Base-by-base conservation (phyloP, 2,329 filamentous ascomycete genomes). In the Fusarium dlaminii region DNA sequence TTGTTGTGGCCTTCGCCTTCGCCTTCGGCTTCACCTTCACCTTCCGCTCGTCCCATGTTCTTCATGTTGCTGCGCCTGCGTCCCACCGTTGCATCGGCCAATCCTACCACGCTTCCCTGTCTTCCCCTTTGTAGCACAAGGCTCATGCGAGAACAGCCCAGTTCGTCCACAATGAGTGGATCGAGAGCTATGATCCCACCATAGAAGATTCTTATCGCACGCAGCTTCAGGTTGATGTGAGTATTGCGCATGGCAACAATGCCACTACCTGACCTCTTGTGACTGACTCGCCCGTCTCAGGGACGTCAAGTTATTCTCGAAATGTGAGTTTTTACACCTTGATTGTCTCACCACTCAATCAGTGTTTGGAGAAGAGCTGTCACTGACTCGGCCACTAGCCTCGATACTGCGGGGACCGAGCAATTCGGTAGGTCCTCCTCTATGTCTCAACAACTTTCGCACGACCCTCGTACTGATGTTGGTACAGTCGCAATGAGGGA, bases 161-260 rank as follows among this genome's bases (percentile, higher is more conserved):
- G 87, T 97, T 97, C 79, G 94, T 97, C 59, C 94, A 96, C 83
- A 95, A 96, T 84, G 93, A 97, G 78, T 97, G 94, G 93, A 96
- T 97, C 81, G 94, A 97, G 83, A 93, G 91, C 82, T 94, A 94
- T 83, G 92, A 94, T 81, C 92, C 92, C 22, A 94, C 92, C 24
- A 94, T 94, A 77, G 92, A 94, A 80, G 92, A 94, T 82, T 93
- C 92, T 36, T 94, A 94, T 80, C 88, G 92, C 70, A 93, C 92
- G 70, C 91, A 93, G 75, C 87, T 93, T 49, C 87, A 95, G 77
- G 93, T 98, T 72, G 94, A 98, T 87, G 94, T 96, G 85, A 87
- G 93, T 89, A 66, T 37, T 52, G 39, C 29, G 40, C 54, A 57
- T 46, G 43, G 56, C 66, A 39, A 45, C 39, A 59, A 42, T 70